These are phyloP conservation scores for Vitis rotundifolia DNA, from an alignment of 164 flowering plant genomes.

Conservation along the genomic window DNA sequence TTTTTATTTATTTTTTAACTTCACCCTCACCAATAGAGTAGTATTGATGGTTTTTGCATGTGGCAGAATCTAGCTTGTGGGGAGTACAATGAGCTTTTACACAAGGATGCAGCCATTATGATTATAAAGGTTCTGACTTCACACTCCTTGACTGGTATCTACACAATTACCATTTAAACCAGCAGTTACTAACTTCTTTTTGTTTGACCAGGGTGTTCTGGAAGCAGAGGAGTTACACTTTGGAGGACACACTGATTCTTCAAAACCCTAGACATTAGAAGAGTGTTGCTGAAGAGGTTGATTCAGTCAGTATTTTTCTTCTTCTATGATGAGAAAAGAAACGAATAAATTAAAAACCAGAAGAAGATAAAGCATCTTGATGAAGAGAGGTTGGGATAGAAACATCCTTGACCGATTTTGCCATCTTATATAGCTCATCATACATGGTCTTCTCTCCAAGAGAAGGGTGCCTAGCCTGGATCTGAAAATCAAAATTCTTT, in stretches of 20 bases:
- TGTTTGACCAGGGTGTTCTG: conserved; percentile 55
- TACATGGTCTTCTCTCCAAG: too few species aligned
- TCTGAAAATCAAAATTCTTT: too few species aligned
- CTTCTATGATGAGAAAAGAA: too few species aligned
- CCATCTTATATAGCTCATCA: too few species aligned
- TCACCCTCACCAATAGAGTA: background rate
- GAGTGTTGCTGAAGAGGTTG: too few species aligned
- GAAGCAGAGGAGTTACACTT: conserved; percentile 50
- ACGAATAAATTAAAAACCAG: too few species aligned
- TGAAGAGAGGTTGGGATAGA: too few species aligned
- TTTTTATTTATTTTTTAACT: background rate
- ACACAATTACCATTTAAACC: background rate
- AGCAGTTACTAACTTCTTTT: background rate
- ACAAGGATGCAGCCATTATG: conserved; percentile 78
- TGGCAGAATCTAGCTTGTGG: conserved; percentile 67
- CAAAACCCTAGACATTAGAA: too few species aligned
- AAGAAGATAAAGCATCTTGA: too few species aligned
- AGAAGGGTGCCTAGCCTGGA: too few species aligned
- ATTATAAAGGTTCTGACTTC: conserved; percentile 63
- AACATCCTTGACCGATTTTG: too few species aligned
- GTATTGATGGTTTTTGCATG: conserved; percentile 11
- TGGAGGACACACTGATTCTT: conserved; percentile 8
- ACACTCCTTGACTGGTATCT: background rate
- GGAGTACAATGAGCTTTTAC: conserved; percentile 85
- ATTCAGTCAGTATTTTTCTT: too few species aligned